Percentiles rank a stretch among this genome's conserved stretches.
Evolutionary conservation across 176 grass and related monocot genomes (phyloP).

Genomic region (Microstegium vimineum): DNA sequence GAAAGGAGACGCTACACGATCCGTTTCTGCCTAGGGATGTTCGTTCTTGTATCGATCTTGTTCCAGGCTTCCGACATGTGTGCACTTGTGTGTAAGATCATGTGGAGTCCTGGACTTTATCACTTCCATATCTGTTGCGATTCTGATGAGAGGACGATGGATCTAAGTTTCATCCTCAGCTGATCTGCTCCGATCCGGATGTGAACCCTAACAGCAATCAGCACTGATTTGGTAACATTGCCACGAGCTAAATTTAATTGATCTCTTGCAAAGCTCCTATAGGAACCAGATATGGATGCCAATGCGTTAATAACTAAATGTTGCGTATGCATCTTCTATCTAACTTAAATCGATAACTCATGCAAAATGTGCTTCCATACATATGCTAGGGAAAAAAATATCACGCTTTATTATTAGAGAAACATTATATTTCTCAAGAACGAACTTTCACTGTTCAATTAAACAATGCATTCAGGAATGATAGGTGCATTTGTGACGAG

Average conservation of each 20-base stretch:
- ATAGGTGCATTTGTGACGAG: too few relatives aligned
- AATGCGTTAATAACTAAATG: too few relatives aligned
- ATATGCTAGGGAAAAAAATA: too few relatives aligned
- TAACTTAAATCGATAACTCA: too few relatives aligned
- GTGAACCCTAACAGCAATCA: background rate
- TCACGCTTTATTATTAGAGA: too few relatives aligned
- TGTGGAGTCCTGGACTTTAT: slow-evolving; percentile 16
- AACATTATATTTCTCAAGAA: too few relatives aligned
- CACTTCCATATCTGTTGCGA: slow-evolving; percentile 3
- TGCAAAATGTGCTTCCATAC: too few relatives aligned
- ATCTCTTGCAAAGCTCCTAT: background rate
- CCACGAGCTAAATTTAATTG: too few relatives aligned
- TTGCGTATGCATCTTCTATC: too few relatives aligned
- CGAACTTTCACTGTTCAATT: too few relatives aligned
- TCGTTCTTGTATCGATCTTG: background rate
- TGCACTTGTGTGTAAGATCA: background rate
- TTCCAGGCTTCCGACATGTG: background rate
- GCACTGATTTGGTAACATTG: background rate
- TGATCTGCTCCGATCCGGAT: background rate
- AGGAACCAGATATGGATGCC: too few relatives aligned
- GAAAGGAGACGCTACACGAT: background rate
- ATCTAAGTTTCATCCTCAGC: background rate
- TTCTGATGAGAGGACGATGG: background rate
- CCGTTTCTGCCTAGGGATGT: background rate
- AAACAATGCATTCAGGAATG: too few relatives aligned